These are phyloP conservation scores for Cladosporium sp. DNA, from an alignment of 2,329 filamentous ascomycete species.

Conservation along the genomic window DNA sequence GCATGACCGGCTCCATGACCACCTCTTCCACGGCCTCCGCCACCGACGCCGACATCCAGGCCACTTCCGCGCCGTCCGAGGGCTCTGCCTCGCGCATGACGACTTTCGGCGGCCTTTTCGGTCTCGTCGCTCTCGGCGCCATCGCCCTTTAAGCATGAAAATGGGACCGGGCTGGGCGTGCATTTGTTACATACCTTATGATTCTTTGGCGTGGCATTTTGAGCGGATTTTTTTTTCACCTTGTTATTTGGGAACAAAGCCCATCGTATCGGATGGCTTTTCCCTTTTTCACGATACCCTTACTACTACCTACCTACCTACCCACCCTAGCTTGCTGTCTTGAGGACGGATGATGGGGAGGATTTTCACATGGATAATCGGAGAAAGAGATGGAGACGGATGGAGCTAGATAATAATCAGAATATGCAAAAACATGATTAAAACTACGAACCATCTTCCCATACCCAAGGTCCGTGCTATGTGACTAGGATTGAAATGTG, in stretches of 20 bases:
- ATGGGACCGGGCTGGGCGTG: too few species aligned
- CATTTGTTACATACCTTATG: not conserved
- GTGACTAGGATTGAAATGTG: too few species aligned
- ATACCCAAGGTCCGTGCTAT: too few species aligned
- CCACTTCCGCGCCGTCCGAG: not conserved
- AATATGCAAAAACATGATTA: too few species aligned
- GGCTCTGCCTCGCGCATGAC: slow-evolving; percentile 18
- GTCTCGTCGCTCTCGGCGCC: slow-evolving; percentile 23
- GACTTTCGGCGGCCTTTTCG: slow-evolving; percentile 21
- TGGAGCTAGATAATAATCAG: too few species aligned
- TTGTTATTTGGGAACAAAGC: not conserved
- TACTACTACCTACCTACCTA: too few species aligned
- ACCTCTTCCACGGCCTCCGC: slow-evolving; percentile 7
- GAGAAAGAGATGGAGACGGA: too few species aligned
- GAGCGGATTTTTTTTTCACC: not conserved
- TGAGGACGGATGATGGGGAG: too few species aligned
- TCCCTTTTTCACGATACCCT: not conserved
- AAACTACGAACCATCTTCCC: too few species aligned
- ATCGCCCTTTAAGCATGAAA: slow-evolving; percentile 18
- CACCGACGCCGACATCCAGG: not conserved
- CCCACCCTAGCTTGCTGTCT: too few species aligned
- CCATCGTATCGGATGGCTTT: not conserved
- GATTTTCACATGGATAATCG: too few species aligned
- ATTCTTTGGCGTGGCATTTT: not conserved
- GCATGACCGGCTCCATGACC: not conserved